A percentile compares a stretch with the other conserved stretches of the same genome.
phyloP scores from a whole-genome alignment of 2,329 filamentous ascomycete species.

The Aspergillus bombycis region DNA sequence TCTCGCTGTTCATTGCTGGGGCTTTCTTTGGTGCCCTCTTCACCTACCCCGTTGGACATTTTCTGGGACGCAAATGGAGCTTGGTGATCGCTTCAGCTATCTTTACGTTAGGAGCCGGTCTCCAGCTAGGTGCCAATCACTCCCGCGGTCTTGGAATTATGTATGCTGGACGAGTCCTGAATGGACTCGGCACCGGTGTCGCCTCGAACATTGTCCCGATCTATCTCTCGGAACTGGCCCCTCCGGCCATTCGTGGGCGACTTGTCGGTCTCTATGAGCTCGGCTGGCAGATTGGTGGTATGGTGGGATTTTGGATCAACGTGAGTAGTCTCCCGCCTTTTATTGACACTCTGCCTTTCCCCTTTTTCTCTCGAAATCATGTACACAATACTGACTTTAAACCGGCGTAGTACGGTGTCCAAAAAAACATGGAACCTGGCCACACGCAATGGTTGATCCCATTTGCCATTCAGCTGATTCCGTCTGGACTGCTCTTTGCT shows the following conservation, averaged over 20 bases:
- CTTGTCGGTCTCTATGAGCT: conserved; percentile 58
- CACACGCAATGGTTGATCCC: conserved; percentile 40
- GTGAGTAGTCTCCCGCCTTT: conserved; percentile 24
- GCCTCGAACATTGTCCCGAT: conserved; percentile 60
- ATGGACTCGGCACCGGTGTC: conserved; percentile 57
- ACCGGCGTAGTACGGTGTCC: conserved; percentile 54
- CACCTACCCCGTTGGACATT: conserved; percentile 66
- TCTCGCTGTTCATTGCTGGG: conserved; percentile 78
- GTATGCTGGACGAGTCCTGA: conserved; percentile 56
- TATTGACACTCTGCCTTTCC: not conserved
- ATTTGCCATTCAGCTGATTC: conserved; percentile 38
- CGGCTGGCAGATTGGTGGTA: conserved; percentile 53
- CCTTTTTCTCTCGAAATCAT: no score
- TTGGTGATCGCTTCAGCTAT: conserved; percentile 63
- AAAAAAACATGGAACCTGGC: conserved; percentile 27
- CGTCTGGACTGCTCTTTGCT: conserved; percentile 45
- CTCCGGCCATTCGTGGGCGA: conserved; percentile 57
- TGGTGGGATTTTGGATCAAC: conserved; percentile 51
- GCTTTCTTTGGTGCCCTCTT: conserved; percentile 74
- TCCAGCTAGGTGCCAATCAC: conserved; percentile 67
- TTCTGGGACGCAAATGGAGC: conserved; percentile 65
- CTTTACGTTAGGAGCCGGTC: conserved; percentile 68
- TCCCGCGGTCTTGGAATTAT: conserved; percentile 62
- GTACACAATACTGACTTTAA: conserved; percentile 14
- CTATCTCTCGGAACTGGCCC: conserved; percentile 60